These are phyloP conservation scores for Trichoderma oligosporum DNA, from an alignment of 2,329 filamentous ascomycete genomes.

Conservation along the genomic window DNA sequence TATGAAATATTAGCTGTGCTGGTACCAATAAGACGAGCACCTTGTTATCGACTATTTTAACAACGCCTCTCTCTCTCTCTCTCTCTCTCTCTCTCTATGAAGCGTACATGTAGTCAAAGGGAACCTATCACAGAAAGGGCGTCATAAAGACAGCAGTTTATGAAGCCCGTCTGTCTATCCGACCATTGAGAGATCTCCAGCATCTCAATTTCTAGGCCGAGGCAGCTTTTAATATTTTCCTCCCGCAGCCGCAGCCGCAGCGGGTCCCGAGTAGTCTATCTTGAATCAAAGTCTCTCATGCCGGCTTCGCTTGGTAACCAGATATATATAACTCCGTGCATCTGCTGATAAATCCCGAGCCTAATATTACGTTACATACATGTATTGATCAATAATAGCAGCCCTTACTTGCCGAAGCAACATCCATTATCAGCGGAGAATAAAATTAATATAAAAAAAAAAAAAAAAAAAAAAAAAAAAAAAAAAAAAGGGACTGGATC, in stretches of 20 bases:
- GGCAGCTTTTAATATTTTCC: neutral
- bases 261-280: neutral
- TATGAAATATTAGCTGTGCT: too few species aligned
- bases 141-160: neutral
- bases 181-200: neutral
- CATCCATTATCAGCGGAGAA: too few species aligned
- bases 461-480: too few species aligned
- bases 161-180: neutral
- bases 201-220: neutral
- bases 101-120: too few species aligned
- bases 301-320: neutral
- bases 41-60: too few species aligned
- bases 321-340: conserved; percentile 1
- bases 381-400: neutral
- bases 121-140: neutral
- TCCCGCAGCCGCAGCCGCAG: too few species aligned
- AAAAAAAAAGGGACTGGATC: neutral
- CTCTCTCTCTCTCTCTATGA: too few species aligned
- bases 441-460: too few species aligned
- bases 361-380: neutral
- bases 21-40: too few species aligned
- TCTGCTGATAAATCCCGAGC: conserved; percentile 11
- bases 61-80: too few species aligned
- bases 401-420: too few species aligned
- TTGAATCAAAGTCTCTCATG: neutral